Evolutionary conservation across 2,329 filamentous ascomycete genomes (phyloP).

Genomic region (Dactylellina sp.): DNA sequence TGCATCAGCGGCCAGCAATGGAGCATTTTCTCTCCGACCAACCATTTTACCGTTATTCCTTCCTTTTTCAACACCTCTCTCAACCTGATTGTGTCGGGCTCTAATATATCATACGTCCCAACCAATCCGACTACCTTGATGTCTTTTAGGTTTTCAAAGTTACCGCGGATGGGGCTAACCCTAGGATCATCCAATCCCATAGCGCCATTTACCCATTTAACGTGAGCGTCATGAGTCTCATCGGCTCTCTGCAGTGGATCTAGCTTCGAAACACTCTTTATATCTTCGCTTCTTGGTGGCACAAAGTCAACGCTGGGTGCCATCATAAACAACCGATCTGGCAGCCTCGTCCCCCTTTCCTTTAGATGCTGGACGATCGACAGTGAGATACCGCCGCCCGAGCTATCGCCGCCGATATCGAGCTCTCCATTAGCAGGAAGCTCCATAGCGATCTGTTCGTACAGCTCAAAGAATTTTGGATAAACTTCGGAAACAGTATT

Average conservation of each 20-base stretch:
- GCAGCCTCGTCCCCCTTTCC: constrained; percentile 6
- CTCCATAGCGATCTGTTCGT: constrained; percentile 18
- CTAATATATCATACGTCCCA: constrained; percentile 32
- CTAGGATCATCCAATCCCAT: constrained; percentile 20
- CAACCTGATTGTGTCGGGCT: constrained; percentile 26
- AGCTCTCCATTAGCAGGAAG: constrained; percentile 20
- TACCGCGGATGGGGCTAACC: constrained; percentile 26
- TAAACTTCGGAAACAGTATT: constrained; percentile 26
- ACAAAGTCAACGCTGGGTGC: constrained; percentile 44
- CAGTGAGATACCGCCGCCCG: constrained; percentile 33
- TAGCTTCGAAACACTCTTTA: constrained; percentile 25
- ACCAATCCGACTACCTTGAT: constrained; percentile 29
- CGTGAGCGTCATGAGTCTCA: constrained; percentile 16
- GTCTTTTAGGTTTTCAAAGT: constrained; percentile 6
- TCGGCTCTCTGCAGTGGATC: constrained; percentile 37
- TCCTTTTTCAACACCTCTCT: constrained; percentile 28
- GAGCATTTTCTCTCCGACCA: constrained; percentile 36
- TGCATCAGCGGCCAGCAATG: constrained; percentile 49
- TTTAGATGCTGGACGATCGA: constrained; percentile 32
- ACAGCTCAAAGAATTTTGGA: constrained; percentile 41
- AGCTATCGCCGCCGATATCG: constrained; percentile 42
- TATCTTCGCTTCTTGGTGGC: constrained; percentile 24
- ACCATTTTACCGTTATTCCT: constrained; percentile 15
- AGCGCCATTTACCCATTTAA: constrained; percentile 19
- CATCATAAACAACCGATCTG: constrained; percentile 37